These are phyloP conservation scores for Casuarina cunninghamiana DNA, from an alignment of 306 rosid species.

Conservation along the genomic window DNA sequence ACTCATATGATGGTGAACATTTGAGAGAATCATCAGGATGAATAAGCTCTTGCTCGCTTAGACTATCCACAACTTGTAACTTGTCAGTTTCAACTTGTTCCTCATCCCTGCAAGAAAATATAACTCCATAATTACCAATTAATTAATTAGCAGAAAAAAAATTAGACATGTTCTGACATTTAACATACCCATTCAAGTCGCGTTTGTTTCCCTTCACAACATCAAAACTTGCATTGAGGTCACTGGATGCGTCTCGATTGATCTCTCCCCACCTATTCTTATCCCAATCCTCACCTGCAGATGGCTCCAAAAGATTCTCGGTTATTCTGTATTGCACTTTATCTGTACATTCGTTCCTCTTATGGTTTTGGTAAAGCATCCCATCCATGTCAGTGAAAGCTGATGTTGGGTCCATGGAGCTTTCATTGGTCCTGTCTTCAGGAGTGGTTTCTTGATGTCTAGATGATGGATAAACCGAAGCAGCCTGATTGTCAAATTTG, in stretches of 20 bases:
- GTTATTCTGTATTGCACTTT: slow-evolving; percentile 25
- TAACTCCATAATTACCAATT: not conserved
- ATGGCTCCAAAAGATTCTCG: slow-evolving; percentile 32
- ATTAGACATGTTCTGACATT: slow-evolving; percentile 16
- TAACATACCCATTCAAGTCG: slow-evolving; percentile 41
- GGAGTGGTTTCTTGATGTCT: slow-evolving; percentile 29
- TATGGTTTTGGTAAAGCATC: slow-evolving; percentile 29
- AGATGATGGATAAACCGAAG: slow-evolving; percentile 40
- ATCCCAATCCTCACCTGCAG: slow-evolving; percentile 35
- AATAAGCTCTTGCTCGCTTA: slow-evolving; percentile 28
- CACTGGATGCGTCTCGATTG: slow-evolving; percentile 38
- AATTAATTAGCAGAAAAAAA: slow-evolving; percentile 19
- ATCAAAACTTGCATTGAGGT: slow-evolving; percentile 26
- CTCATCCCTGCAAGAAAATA: slow-evolving; percentile 46
- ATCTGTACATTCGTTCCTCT: slow-evolving; percentile 33
- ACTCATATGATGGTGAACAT: slow-evolving; percentile 31
- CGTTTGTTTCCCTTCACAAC: slow-evolving; percentile 31
- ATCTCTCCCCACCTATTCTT: slow-evolving; percentile 36
- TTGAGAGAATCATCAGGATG: slow-evolving; percentile 33
- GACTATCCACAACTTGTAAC: slow-evolving; percentile 26
- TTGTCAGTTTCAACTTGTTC: slow-evolving; percentile 30
- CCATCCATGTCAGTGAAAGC: slow-evolving; percentile 29
- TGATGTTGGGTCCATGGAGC: slow-evolving; percentile 31
- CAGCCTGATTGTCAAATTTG: slow-evolving; percentile 38
- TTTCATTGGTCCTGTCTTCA: slow-evolving; percentile 23